These are phyloP conservation scores for Dryas alaskensis DNA, from an alignment of 306 rosid species.

Conservation along the genomic window DNA sequence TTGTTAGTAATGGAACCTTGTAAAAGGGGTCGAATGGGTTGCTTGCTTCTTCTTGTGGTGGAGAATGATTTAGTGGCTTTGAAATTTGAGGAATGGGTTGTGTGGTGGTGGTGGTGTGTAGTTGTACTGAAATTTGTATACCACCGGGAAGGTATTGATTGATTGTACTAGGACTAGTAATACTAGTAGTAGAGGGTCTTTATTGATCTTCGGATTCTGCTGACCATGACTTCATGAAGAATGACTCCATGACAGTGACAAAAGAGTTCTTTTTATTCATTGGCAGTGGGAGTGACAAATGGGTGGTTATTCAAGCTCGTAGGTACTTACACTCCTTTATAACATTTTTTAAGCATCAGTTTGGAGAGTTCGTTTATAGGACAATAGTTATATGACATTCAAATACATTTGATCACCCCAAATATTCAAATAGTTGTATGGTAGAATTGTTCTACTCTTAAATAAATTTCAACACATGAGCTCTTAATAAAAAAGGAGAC, in stretches of 20 bases:
- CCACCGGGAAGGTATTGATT: neutral
- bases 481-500: no score
- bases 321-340: no score
- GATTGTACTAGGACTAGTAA: no score
- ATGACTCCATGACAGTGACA: slow-evolving; percentile 11
- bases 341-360: no score
- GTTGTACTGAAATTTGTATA: slow-evolving; percentile 1
- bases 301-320: neutral
- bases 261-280: neutral
- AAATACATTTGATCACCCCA: no score
- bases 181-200: neutral
- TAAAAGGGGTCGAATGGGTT: slow-evolving; percentile 10
- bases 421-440: no score
- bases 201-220: neutral
- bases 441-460: no score
- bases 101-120: slow-evolving; percentile 33
- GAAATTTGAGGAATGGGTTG: slow-evolving; percentile 10
- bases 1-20: neutral
- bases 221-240: slow-evolving; percentile 13
- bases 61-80: slow-evolving; percentile 20
- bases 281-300: neutral
- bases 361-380: no score
- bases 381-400: no score
- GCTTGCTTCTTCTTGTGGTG: slow-evolving; percentile 46
- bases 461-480: no score